Evolutionary conservation across 2,329 filamentous ascomycete species (phyloP), one percentile per base, ranked within the genome.

Genomic region (Phoma sp.): DNA sequence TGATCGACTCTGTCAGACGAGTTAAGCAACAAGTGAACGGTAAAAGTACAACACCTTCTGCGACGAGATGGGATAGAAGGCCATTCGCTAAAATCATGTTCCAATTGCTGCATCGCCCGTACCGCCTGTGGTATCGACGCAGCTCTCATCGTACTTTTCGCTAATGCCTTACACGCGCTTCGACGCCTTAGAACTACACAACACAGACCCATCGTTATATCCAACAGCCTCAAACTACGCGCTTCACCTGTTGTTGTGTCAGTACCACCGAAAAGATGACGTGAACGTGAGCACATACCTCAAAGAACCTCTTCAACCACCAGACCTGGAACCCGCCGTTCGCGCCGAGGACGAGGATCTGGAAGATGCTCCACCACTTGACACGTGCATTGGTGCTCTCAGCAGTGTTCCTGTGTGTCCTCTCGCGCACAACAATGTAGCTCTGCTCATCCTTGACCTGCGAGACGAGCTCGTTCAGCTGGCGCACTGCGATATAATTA

Each of bases 341-440:
- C 69, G 89, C 92, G 63, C 96, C 83, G 60, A 99, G 85, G 45
- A 98, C 87, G 52, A 86, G 84, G 62, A 99, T 86, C 78, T 99
- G 93, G 78, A 98, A 98, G 68, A 98, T 85, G 77, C 95, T 97
- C 95, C 95, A 99, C 95, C 95, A 99, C 83, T 99, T 99, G 75
- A 99, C 95, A 64, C 95, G 86, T 66, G 87, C 85, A 78, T 99
- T 99, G 70, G 95, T 99, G 84, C 93, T 97, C 82, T 99, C 95
- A 61, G 95, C 95, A 8, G 95, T 99, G 81, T 99, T 99, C 75
- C 95, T 86, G 83, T 99, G 95, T 66, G 91, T 96, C 71, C 95
- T 86, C 81, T 99, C 95, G 67, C 95, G 89, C 55, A 98, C 80
- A 59, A 99, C 87, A 71, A 99, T 98, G 81, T 99, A 99, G 66